Base-by-base conservation (phyloP, 352 stramenopile species). In the Phytophthora crassamura region DNA sequence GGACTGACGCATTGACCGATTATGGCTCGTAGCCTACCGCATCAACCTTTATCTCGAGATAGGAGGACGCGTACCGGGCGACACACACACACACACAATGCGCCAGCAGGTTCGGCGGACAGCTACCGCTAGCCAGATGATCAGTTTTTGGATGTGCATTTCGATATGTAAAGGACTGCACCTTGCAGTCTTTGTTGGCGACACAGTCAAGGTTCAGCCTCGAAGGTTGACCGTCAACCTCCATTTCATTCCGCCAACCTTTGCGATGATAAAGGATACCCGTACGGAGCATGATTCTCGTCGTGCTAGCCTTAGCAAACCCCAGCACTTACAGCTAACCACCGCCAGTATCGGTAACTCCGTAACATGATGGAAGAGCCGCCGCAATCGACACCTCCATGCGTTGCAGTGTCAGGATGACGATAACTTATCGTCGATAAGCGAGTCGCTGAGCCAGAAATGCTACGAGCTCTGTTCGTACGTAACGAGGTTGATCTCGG, bases 61-160 rank as follows among this genome's bases (percentile, higher is more conserved):
- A 36, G n/a, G 52, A 51, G 7, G n/a, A n/a, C n/a, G n/a, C n/a
- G n/a, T n/a, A n/a, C n/a, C n/a, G n/a, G n/a, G n/a, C n/a, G n/a
- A n/a, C n/a, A n/a, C n/a, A n/a, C n/a, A n/a, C n/a, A n/a, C n/a
- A n/a, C n/a, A n/a, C n/a, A n/a, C n/a, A 25, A 25, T 25, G 22
- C 22, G 40, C 11, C 18, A 53, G 40, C 52, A 60, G 12, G 30
- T 60, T 50, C 10, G 18, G 38, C 11, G 41, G 20, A 34, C 41
- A 62, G n/a, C n/a, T n/a, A n/a, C n/a, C n/a, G 53, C 53, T 28
- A 62, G 54, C 20, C 54, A 47, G 54, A 62, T 18, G 54, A 62
- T 55, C 35, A 12, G 15, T 3, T 4, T 14, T 33, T 41, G 28
- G 55, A 63, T 63, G 55, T 54, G 43, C 42, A 18, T 12, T 15